Evolutionary conservation across 768 basidiomycete species (phyloP).

Genomic region (Crucibulum laeve): DNA sequence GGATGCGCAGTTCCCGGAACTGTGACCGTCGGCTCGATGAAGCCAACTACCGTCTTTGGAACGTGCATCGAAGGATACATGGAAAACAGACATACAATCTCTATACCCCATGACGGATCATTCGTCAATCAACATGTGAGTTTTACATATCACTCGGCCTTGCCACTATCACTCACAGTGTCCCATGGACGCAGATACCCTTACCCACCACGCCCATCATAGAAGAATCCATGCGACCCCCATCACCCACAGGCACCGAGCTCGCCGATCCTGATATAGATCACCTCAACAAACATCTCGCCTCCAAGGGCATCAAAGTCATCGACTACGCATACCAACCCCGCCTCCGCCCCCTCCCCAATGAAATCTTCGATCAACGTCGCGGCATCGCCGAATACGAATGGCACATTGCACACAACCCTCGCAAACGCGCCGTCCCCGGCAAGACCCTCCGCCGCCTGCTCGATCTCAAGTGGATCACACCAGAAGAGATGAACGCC

Average conservation of each 20-base stretch:
- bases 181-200: not conserved
- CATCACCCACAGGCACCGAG: conserved; percentile 33
- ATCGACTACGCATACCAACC: conserved; percentile 33
- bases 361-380: conserved; percentile 34
- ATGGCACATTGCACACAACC: conserved; percentile 24
- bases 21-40: too few relatives aligned
- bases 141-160: not conserved
- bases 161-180: not conserved
- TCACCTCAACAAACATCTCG: conserved; percentile 20
- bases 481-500: conserved; percentile 22
- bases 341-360: conserved; percentile 12
- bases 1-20: too few relatives aligned
- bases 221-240: conserved; percentile 9
- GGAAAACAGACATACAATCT: too few relatives aligned
- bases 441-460: conserved; percentile 35
- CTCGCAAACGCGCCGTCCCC: conserved; percentile 24
- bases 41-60: too few relatives aligned
- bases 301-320: conserved; percentile 30
- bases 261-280: conserved; percentile 31
- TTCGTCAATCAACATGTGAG: not conserved
- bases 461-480: conserved; percentile 34
- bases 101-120: too few relatives aligned
- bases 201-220: not conserved
- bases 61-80: too few relatives aligned
- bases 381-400: conserved; percentile 35